These are phyloP conservation scores for Haematococcus sp. DNA, from an alignment of 139 green algal genomes.

Conservation along the genomic window DNA sequence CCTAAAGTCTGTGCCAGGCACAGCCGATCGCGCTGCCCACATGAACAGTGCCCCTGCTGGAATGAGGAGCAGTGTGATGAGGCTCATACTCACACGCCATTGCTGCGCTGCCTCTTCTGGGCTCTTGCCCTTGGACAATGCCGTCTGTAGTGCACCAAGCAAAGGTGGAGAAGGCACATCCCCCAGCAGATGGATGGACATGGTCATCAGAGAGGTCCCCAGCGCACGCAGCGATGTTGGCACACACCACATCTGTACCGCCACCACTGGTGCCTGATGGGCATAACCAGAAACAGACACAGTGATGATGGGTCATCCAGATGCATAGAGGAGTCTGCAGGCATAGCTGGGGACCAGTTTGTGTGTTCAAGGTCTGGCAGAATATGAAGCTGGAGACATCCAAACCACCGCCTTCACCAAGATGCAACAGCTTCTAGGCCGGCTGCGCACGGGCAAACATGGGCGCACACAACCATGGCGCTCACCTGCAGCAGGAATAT, in stretches of 20 bases:
- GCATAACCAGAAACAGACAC: no score
- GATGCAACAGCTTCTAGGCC: no score
- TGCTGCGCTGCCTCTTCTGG: constrained; percentile 25
- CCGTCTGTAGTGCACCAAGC: constrained; percentile 74
- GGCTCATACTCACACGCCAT: constrained; percentile 52
- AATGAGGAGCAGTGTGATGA: constrained; percentile 48
- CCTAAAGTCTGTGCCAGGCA: constrained; percentile 23
- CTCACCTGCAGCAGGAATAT: constrained; percentile 74
- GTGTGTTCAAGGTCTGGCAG: no score
- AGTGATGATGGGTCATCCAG: no score
- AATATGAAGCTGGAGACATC: no score
- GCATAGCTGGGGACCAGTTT: no score
- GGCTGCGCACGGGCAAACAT: background rate
- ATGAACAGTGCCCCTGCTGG: constrained; percentile 35
- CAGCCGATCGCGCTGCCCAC: constrained; percentile 4
- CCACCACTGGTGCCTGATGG: constrained; percentile 66
- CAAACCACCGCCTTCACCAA: no score
- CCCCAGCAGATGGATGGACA: constrained; percentile 88
- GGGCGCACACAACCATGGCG: no score
- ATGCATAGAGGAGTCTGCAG: no score
- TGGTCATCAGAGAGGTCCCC: constrained; percentile 73
- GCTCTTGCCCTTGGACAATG: constrained; percentile 15
- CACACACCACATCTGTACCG: constrained; percentile 85
- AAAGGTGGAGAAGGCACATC: constrained; percentile 92
- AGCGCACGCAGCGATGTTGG: constrained; percentile 73